Conservation (phyloP, 2,329 filamentous ascomycete genomes). For the Neocucurbitaria cava region DNA sequence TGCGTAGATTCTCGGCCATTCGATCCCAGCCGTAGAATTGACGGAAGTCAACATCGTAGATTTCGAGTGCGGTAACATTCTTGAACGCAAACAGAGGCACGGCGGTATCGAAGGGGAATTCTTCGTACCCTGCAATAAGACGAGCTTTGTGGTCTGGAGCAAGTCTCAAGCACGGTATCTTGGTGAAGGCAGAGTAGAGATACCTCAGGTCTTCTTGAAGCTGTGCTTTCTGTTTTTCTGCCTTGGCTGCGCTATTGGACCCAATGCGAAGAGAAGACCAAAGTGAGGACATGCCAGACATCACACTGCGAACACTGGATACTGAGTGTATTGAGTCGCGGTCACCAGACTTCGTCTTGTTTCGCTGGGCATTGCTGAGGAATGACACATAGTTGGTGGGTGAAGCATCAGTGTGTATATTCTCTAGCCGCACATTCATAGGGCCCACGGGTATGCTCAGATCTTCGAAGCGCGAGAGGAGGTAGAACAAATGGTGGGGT, state of each 20-base stretch:
- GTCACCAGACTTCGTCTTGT: slow-evolving; percentile 80
- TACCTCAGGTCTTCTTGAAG: slow-evolving; percentile 92
- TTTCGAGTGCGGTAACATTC: slow-evolving; percentile 91
- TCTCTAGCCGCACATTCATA: slow-evolving; percentile 95
- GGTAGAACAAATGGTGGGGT: slow-evolving; percentile 94
- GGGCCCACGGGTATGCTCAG: slow-evolving; percentile 88
- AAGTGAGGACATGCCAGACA: slow-evolving; percentile 93
- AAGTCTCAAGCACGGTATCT: slow-evolving; percentile 89
- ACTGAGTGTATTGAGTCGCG: slow-evolving; percentile 93
- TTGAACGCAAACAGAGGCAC: slow-evolving; percentile 98
- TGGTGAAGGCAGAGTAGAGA: slow-evolving; percentile 97
- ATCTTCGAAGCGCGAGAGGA: slow-evolving; percentile 94
- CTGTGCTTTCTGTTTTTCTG: slow-evolving; percentile 84
- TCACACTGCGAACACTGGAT: slow-evolving; percentile 94
- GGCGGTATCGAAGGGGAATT: slow-evolving; percentile 97
- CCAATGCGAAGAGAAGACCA: slow-evolving; percentile 90
- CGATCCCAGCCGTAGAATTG: slow-evolving; percentile 98
- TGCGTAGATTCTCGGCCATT: slow-evolving; percentile 88
- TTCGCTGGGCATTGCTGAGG: slow-evolving; percentile 80
- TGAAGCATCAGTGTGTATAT: slow-evolving; percentile 85
- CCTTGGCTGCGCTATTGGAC: slow-evolving; percentile 79
- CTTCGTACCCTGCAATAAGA: slow-evolving; percentile 91
- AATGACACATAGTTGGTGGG: slow-evolving; percentile 97
- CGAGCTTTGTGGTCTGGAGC: slow-evolving; percentile 92
- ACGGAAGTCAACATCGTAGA: slow-evolving; percentile 93